Conservation (phyloP, 495 filamentous ascomycete genomes). For the Filosporella fistucella region DNA sequence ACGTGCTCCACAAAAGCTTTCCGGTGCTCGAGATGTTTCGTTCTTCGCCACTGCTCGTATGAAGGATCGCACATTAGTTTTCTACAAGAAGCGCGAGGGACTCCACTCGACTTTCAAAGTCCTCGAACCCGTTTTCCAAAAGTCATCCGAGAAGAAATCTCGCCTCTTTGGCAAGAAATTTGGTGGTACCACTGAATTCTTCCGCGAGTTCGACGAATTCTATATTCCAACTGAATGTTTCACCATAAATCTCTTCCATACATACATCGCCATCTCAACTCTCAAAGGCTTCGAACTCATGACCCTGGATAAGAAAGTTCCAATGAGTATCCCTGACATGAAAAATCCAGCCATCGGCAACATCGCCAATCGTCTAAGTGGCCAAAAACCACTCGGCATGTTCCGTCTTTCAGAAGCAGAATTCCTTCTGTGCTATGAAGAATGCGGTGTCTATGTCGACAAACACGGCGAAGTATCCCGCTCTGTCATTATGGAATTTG, state of each 20-base stretch:
- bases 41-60: constrained; percentile 94
- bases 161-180: constrained; percentile 56
- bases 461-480: constrained; percentile 94
- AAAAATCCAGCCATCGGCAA: constrained; percentile 67
- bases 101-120: constrained; percentile 93
- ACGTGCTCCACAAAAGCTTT: constrained; percentile 85
- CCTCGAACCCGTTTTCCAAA: constrained; percentile 91
- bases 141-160: constrained; percentile 69
- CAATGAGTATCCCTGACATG: constrained; percentile 86
- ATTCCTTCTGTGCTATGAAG: constrained; percentile 89
- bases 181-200: constrained; percentile 81
- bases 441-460: constrained; percentile 96
- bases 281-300: constrained; percentile 93
- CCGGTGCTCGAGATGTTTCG: constrained; percentile 80
- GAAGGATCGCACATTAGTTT: constrained; percentile 91
- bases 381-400: constrained; percentile 88
- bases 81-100: constrained; percentile 95
- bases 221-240: constrained; percentile 97
- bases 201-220: constrained; percentile 97
- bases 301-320: constrained; percentile 91
- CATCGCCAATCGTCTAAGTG: constrained; percentile 75
- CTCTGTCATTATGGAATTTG: constrained; percentile 94
- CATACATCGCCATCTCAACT: constrained; percentile 84
- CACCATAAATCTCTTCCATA: constrained; percentile 93
- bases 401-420: constrained; percentile 90